Evolutionary conservation across 1,284 basidiomycete genomes (phyloP).

Genomic region (Porphyrellus sp.): DNA sequence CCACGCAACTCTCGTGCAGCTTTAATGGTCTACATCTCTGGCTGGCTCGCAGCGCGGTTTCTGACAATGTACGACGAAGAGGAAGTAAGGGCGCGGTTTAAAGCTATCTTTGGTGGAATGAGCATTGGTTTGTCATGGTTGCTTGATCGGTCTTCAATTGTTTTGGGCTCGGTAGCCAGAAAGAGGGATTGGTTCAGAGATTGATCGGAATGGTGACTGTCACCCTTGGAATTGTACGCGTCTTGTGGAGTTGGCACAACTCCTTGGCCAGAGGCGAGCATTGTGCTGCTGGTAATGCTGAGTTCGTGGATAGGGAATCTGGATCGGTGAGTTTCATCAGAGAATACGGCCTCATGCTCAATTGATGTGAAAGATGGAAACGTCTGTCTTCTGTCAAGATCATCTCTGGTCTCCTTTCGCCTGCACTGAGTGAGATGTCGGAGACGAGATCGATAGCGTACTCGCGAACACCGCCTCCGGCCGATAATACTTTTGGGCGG

Average conservation of each 20-base stretch:
- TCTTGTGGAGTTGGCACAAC: too few species aligned
- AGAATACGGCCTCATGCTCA: neutral
- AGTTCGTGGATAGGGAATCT: neutral
- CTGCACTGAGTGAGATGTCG: conserved; percentile 9
- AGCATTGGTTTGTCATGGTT: too few species aligned
- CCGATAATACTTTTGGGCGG: conserved; percentile 15
- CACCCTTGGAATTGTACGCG: too few species aligned
- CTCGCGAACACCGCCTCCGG: conserved; percentile 33
- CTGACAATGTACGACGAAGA: conserved; percentile 24
- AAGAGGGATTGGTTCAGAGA: too few species aligned
- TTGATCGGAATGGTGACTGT: too few species aligned
- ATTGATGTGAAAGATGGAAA: conserved; percentile 28
- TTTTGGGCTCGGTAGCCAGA: too few species aligned
- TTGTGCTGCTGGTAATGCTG: neutral
- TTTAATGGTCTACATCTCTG: conserved; percentile 18
- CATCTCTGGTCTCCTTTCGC: conserved; percentile 29
- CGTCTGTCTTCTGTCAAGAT: conserved; percentile 39
- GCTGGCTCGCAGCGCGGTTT: conserved; percentile 31
- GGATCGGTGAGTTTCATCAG: neutral
- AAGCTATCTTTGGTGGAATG: too few species aligned
- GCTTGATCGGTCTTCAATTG: too few species aligned
- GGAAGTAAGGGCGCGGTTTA: too few species aligned
- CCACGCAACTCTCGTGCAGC: conserved; percentile 47
- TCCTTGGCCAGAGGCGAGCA: neutral
- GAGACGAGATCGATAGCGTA: conserved; percentile 31